A percentile compares a stretch with the other conserved stretches of the same genome.
phyloP scores from a whole-genome alignment of 2,329 filamentous ascomycete genomes.

The Mycogone perniciosa region DNA sequence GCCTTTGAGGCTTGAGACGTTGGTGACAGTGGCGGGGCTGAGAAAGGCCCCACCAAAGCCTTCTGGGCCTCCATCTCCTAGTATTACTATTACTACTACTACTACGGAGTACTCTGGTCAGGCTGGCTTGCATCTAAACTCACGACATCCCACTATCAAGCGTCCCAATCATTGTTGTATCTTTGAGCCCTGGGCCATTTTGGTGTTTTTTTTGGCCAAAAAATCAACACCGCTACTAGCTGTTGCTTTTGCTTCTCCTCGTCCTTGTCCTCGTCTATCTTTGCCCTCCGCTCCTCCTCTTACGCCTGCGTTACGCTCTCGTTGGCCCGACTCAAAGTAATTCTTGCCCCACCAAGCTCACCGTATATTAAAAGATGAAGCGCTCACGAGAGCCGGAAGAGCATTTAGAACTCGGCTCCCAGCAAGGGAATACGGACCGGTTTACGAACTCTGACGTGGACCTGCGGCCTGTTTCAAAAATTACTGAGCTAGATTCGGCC shows the following conservation, averaged over 20 bases:
- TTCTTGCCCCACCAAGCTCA: conserved; percentile 19
- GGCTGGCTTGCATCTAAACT: not conserved
- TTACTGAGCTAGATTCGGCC: conserved; percentile 51
- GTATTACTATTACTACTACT: too few species aligned
- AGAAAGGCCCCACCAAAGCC: not conserved
- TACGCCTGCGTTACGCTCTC: not conserved
- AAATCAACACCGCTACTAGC: not conserved
- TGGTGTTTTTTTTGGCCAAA: not conserved
- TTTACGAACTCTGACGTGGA: conserved; percentile 13
- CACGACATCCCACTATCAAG: not conserved
- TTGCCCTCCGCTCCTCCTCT: not conserved
- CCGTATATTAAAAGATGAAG: conserved; percentile 44
- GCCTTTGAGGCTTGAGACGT: too few species aligned
- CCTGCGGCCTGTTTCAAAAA: conserved; percentile 41
- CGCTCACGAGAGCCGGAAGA: conserved; percentile 56
- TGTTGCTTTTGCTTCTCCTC: not conserved
- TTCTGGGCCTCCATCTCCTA: not conserved
- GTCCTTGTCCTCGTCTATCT: not conserved
- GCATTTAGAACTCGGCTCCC: conserved; percentile 29
- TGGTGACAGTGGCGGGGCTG: too few species aligned
- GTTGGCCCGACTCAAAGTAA: conserved; percentile 11
- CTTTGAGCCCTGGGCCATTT: not conserved
- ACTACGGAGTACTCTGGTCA: too few species aligned
- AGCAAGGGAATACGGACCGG: conserved; percentile 3
- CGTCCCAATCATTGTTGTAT: not conserved